Percentiles rank a stretch among this genome's conserved stretches.
phyloP scores from a whole-genome alignment of 129 eudicot species.

The Calendula officinalis region DNA sequence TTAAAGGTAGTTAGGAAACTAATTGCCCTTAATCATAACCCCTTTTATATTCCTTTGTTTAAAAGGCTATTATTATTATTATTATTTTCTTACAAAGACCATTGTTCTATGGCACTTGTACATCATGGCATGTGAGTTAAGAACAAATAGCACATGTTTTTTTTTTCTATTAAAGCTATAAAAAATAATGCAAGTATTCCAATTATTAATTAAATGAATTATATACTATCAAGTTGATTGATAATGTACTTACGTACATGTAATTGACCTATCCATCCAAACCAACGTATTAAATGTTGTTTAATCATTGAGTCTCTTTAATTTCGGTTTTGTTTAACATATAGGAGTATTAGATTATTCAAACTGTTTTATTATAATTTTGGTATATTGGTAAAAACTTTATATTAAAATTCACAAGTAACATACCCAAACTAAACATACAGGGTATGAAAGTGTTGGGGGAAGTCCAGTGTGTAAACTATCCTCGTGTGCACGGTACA shows the following conservation, averaged over 20 bases:
- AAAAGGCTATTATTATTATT: slow-evolving; percentile 34
- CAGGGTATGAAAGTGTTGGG: no score
- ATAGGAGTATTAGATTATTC: background rate
- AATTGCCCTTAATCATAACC: no score
- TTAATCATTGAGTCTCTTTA: background rate
- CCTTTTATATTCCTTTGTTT: no score
- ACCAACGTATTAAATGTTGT: background rate
- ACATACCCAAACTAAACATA: no score
- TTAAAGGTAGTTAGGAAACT: no score
- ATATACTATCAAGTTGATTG: slow-evolving; percentile 16
- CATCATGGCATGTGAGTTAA: slow-evolving; percentile 16
- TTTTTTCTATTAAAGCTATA: slow-evolving; percentile 1
- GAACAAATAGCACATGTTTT: slow-evolving; percentile 20
- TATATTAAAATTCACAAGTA: background rate
- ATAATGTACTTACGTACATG: background rate
- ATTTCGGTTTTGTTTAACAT: background rate
- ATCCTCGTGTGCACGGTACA: no score
- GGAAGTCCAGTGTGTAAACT: no score
- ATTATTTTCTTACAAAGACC: background rate
- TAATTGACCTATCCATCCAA: slow-evolving; percentile 14
- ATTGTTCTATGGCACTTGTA: background rate
- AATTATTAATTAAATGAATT: slow-evolving; percentile 15
- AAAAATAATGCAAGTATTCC: background rate
- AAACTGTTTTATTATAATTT: background rate
- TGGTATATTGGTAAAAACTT: background rate